These are phyloP conservation scores for Metschnikowia peoriensis DNA, from an alignment of 805 yeast genomes.

Conservation along the genomic window DNA sequence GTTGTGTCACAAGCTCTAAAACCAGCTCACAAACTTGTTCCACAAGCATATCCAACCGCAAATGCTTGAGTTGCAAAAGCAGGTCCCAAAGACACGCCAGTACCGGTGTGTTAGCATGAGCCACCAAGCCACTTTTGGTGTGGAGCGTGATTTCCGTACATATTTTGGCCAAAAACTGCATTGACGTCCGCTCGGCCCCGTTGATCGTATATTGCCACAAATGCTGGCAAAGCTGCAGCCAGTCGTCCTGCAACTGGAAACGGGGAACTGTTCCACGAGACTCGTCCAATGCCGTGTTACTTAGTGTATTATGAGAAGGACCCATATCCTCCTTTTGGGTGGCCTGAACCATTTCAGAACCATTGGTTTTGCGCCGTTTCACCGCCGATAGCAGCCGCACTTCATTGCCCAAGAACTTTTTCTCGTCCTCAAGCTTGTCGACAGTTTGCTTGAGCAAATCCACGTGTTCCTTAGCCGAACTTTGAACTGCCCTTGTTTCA, in stretches of 20 bases:
- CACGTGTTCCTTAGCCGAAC: constrained; percentile 31
- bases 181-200: constrained; percentile 33
- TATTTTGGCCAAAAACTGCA: constrained; percentile 32
- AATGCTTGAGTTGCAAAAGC: constrained; percentile 42
- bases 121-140: neutral
- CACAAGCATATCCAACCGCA: constrained; percentile 51
- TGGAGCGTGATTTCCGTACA: constrained; percentile 25
- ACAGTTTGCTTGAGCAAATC: constrained; percentile 29
- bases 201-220: constrained; percentile 36
- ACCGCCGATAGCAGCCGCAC: constrained; percentile 25
- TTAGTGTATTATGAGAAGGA: too few relatives aligned
- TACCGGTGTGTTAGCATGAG: constrained; percentile 28
- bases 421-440: constrained; percentile 42
- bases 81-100: constrained; percentile 44
- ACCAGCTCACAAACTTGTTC: constrained; percentile 33
- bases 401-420: constrained; percentile 40
- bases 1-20: constrained; percentile 24
- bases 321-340: too few relatives aligned
- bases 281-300: neutral
- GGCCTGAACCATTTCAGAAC: neutral
- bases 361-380: constrained; percentile 18
- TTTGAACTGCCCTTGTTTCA: constrained; percentile 19
- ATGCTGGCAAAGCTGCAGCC: constrained; percentile 33
- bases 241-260: constrained; percentile 27
- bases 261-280: neutral